Percentiles rank a stretch among this genome's conserved stretches.
phyloP scores from a whole-genome alignment of 1,284 basidiomycete genomes.

The Trametes sp. region DNA sequence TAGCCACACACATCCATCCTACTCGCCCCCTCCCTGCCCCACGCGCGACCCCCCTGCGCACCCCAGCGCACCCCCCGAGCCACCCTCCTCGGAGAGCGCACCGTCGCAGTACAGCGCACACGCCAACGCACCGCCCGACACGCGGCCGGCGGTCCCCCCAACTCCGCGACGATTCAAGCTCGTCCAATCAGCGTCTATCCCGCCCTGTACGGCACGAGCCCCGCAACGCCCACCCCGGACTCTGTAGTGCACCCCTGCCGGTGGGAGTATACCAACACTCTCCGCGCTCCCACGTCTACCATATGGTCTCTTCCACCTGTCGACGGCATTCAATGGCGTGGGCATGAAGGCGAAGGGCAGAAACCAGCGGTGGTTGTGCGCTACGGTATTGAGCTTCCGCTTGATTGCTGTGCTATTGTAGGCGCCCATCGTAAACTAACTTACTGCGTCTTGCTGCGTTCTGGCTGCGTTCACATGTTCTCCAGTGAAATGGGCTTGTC shows the following conservation, averaged over 20 bases:
- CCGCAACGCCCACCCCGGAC: slow-evolving; percentile 11
- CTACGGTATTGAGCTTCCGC: slow-evolving; percentile 15
- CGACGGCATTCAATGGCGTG: slow-evolving; percentile 3
- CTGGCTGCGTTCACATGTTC: background rate
- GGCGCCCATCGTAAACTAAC: slow-evolving; percentile 1
- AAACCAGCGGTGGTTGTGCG: background rate
- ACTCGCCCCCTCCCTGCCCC: background rate
- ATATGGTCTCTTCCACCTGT: background rate
- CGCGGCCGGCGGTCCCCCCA: slow-evolving; percentile 16
- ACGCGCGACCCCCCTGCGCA: background rate
- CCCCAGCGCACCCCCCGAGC: background rate
- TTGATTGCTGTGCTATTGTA: slow-evolving; percentile 17
- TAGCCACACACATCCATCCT: slow-evolving; percentile 29
- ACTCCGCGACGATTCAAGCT: slow-evolving; percentile 30
- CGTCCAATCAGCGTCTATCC: slow-evolving; percentile 26
- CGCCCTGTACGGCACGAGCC: slow-evolving; percentile 16
- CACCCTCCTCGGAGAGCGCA: no score
- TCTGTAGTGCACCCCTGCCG: background rate
- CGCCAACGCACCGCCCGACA: background rate
- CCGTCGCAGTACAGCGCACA: background rate
- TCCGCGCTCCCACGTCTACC: slow-evolving; percentile 4
- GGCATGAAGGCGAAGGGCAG: background rate
- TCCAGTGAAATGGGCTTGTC: background rate
- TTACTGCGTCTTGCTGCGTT: background rate
- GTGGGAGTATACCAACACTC: background rate